phyloP scores from a whole-genome alignment of 176 grass and related monocot species.

The Saccharum officinarum region DNA sequence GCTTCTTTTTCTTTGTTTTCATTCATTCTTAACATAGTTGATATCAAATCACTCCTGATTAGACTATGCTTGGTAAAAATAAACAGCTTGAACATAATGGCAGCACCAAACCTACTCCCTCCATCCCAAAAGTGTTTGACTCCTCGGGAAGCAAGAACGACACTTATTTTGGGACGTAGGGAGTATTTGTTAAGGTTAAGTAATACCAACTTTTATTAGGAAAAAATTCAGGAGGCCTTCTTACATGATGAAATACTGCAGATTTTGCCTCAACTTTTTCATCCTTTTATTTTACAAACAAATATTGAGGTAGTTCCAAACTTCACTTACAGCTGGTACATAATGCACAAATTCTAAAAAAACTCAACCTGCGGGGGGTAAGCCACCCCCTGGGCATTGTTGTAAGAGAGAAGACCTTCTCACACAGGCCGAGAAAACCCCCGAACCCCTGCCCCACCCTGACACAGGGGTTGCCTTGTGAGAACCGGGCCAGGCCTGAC shows the following conservation, averaged over 20 bases:
- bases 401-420: too few species aligned
- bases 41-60: background rate
- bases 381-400: too few species aligned
- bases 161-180: too few species aligned
- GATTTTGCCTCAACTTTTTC: background rate
- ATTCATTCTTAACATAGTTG: background rate
- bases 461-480: too few species aligned
- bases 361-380: too few species aligned
- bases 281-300: slow-evolving; percentile 27
- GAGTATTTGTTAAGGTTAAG: background rate
- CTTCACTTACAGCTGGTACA: background rate
- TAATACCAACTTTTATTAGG: background rate
- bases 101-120: background rate
- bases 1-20: slow-evolving; percentile 1
- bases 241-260: background rate
- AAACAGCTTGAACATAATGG: background rate
- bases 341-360: too few species aligned
- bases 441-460: too few species aligned
- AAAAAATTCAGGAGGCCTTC: background rate
- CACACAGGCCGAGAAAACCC: too few species aligned
- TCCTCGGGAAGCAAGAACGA: too few species aligned
- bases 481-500: too few species aligned
- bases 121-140: too few species aligned
- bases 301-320: background rate
- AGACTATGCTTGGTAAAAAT: background rate